These are phyloP conservation scores for Coriolopsis trogii DNA, from an alignment of 1,284 basidiomycete genomes.

Conservation along the genomic window DNA sequence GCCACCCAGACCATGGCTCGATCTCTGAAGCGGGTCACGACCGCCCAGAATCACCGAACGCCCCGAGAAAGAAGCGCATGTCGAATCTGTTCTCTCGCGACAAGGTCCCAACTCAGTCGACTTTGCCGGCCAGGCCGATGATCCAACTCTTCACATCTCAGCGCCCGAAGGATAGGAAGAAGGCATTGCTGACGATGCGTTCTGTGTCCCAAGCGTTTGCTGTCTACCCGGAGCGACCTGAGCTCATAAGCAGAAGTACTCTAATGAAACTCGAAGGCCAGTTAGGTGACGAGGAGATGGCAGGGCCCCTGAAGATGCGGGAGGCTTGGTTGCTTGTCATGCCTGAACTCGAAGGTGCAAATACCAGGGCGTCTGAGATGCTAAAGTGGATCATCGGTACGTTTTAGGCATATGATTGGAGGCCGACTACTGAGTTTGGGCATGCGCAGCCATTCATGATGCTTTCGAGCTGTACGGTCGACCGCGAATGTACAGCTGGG, in stretches of 20 bases:
- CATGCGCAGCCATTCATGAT: constrained; percentile 76
- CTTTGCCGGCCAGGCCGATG: constrained; percentile 44
- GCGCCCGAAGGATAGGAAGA: constrained; percentile 74
- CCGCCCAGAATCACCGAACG: constrained; percentile 27
- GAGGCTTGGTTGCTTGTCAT: constrained; percentile 89
- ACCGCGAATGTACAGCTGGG: constrained; percentile 84
- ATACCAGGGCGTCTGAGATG: constrained; percentile 75
- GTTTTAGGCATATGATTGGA: constrained; percentile 10
- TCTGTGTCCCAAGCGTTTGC: constrained; percentile 77
- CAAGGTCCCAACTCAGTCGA: constrained; percentile 30
- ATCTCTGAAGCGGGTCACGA: constrained; percentile 31
- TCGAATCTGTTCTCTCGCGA: constrained; percentile 66
- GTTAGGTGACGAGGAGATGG: constrained; percentile 77
- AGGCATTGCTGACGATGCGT: constrained; percentile 58
- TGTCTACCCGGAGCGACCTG: constrained; percentile 94
- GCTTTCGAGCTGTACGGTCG: constrained; percentile 87
- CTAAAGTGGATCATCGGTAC: constrained; percentile 91
- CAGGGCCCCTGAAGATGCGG: constrained; percentile 56
- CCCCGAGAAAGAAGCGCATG: constrained; percentile 62
- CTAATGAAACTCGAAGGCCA: constrained; percentile 87
- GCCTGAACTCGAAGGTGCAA: constrained; percentile 70
- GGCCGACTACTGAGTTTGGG: constrained; percentile 20
- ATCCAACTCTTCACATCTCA: constrained; percentile 62
- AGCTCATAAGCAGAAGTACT: constrained; percentile 84
- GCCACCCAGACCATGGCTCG: constrained; percentile 34